Conservation (phyloP, 805 yeast species). For the Barnettozyma pratensis region DNA sequence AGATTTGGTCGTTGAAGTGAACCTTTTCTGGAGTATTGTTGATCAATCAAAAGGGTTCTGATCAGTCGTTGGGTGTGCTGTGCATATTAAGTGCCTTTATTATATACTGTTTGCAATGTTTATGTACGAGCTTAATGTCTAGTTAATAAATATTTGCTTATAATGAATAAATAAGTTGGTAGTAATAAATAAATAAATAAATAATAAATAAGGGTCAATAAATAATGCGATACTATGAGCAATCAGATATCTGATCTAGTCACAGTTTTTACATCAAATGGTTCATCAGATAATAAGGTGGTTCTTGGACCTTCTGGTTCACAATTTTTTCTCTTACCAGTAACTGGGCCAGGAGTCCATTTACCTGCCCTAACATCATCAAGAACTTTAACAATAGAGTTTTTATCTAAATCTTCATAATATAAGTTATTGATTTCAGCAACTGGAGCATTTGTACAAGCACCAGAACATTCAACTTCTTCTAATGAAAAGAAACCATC, state of each 20-base stretch:
- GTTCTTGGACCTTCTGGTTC: constrained; percentile 74
- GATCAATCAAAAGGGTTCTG: too few species aligned
- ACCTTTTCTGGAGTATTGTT: too few species aligned
- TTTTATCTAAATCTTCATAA: constrained; percentile 75
- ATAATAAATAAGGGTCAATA: constrained; percentile 2
- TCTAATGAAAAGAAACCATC: constrained; percentile 76
- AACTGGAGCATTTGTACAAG: constrained; percentile 91
- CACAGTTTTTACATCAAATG: constrained; percentile 61
- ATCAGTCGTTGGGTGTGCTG: too few species aligned
- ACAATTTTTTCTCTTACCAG: constrained; percentile 57
- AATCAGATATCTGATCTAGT: constrained; percentile 65
- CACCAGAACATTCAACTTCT: constrained; percentile 89
- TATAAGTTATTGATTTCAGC: constrained; percentile 78
- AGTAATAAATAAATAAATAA: constrained; percentile 1
- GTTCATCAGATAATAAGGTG: constrained; percentile 53
- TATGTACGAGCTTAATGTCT: too few species aligned
- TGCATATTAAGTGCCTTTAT: too few species aligned
- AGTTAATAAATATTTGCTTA: neutral
- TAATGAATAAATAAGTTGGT: constrained; percentile 1
- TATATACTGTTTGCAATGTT: too few species aligned
- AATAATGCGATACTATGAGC: neutral
- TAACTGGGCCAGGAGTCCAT: constrained; percentile 64
- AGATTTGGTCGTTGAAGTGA: constrained; percentile 38
- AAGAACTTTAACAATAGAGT: constrained; percentile 55
- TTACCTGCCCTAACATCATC: constrained; percentile 59